Conservation (phyloP, 148 eudicot genomes). For the Rhododendron simsii region DNA sequence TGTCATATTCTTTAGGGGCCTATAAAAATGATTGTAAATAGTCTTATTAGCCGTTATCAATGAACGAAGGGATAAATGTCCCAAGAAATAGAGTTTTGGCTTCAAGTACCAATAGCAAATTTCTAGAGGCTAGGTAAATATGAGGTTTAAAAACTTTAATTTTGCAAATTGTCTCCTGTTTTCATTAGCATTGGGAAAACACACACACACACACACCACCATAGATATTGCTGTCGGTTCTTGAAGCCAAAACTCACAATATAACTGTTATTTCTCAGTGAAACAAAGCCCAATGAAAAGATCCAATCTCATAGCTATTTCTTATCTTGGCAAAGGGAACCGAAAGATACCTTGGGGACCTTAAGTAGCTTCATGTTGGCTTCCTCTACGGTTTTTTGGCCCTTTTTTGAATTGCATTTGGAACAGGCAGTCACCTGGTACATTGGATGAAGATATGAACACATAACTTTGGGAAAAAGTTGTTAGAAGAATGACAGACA, state of each 20-base stretch:
- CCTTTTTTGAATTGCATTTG: conserved; percentile 86
- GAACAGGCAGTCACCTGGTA: conserved; percentile 87
- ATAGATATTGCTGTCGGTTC: background rate
- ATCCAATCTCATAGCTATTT: background rate
- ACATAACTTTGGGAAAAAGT: background rate
- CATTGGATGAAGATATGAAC: background rate
- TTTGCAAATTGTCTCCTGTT: background rate
- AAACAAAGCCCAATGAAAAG: background rate
- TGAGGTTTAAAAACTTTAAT: background rate
- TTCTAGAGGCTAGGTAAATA: background rate
- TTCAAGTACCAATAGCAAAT: background rate
- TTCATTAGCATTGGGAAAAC: background rate
- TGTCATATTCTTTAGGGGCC: conserved; percentile 88
- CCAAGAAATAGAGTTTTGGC: background rate
- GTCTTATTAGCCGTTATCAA: background rate
- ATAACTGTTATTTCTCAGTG: background rate
- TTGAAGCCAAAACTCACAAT: background rate
- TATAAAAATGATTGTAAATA: conserved; percentile 17
- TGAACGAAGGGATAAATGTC: background rate
- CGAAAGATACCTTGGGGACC: conserved; percentile 64
- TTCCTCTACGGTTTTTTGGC: conserved; percentile 83
- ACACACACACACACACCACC: background rate
- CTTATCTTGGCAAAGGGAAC: background rate
- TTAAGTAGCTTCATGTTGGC: conserved; percentile 66
- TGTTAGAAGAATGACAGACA: background rate